These are phyloP conservation scores for Fusarium sp. DNA, from an alignment of 2,329 filamentous ascomycete species.

Conservation along the genomic window DNA sequence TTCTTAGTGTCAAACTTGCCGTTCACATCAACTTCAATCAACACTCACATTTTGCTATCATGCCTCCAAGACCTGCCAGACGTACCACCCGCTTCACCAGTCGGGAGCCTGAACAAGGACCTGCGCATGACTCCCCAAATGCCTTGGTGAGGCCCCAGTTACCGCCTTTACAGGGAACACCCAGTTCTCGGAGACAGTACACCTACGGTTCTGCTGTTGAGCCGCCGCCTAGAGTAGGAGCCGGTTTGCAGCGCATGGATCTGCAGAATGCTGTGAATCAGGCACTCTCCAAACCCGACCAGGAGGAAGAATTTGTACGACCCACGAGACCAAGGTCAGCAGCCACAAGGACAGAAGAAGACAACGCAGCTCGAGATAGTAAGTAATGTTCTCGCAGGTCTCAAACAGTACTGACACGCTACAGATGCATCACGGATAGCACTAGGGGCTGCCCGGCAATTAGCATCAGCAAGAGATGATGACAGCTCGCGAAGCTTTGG, in stretches of 20 bases:
- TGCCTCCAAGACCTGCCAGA: constrained; percentile 45
- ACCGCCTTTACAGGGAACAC: constrained; percentile 50
- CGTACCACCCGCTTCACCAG: constrained; percentile 39
- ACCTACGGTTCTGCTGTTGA: constrained; percentile 56
- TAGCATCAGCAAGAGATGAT: constrained; percentile 43
- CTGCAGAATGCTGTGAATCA: constrained; percentile 51
- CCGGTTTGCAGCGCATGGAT: constrained; percentile 45
- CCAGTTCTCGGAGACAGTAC: constrained; percentile 56
- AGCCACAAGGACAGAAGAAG: constrained; percentile 33
- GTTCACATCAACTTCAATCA: constrained; percentile 6
- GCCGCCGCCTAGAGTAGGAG: constrained; percentile 47
- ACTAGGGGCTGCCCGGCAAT: constrained; percentile 6
- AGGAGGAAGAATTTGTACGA: constrained; percentile 39
- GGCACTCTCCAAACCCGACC: constrained; percentile 44
- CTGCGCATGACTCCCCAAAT: constrained; percentile 19
- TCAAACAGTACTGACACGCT: constrained; percentile 10
- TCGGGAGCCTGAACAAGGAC: constrained; percentile 37
- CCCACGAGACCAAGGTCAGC: constrained; percentile 15
- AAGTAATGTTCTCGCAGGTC: constrained; percentile 1
- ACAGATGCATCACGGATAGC: constrained; percentile 10
- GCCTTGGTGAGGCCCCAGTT: constrained; percentile 40
- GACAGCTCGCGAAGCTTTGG: constrained; percentile 55
- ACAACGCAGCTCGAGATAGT: constrained; percentile 41
- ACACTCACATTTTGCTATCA: constrained; percentile 17
- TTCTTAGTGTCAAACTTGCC: constrained; percentile 14